Evolutionary conservation across 371 early-diverging fungal species (phyloP).

Genomic region (Sporodiniella umbellata): DNA sequence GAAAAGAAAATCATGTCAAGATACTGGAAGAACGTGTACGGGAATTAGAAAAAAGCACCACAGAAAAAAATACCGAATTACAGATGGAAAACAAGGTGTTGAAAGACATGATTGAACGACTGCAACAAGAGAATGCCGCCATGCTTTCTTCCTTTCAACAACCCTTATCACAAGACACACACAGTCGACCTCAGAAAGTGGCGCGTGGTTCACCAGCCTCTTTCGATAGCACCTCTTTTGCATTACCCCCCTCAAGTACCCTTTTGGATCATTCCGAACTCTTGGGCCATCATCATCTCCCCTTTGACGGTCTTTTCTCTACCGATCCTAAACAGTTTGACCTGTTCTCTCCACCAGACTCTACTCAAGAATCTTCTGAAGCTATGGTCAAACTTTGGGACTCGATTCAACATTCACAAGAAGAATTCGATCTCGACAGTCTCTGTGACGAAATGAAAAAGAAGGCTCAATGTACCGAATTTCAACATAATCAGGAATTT

Average conservation of each 20-base stretch:
- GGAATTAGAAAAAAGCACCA: slow-evolving; percentile 54
- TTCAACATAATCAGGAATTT: not conserved
- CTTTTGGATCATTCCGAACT: slow-evolving; percentile 19
- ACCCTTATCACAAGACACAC: slow-evolving; percentile 24
- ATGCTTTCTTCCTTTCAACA: slow-evolving; percentile 45
- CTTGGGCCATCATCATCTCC: not conserved
- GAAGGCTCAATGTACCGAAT: slow-evolving; percentile 42
- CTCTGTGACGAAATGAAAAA: slow-evolving; percentile 57
- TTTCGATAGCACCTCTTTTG: slow-evolving; percentile 3
- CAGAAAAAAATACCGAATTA: slow-evolving; percentile 23
- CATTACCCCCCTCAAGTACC: slow-evolving; percentile 9
- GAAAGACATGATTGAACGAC: slow-evolving; percentile 39
- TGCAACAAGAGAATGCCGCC: slow-evolving; percentile 48
- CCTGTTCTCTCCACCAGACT: slow-evolving; percentile 12
- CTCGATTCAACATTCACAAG: slow-evolving; percentile 49
- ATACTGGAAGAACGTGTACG: slow-evolving; percentile 62
- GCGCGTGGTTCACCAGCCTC: slow-evolving; percentile 16
- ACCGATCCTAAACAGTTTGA: slow-evolving; percentile 21
- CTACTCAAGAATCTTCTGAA: slow-evolving; percentile 13
- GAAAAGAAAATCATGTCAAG: slow-evolving; percentile 64
- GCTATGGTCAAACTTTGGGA: slow-evolving; percentile 57
- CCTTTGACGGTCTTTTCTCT: slow-evolving; percentile 7
- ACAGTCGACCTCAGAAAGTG: slow-evolving; percentile 24
- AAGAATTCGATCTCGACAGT: slow-evolving; percentile 52
- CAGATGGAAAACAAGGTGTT: slow-evolving; percentile 51